A percentile compares a stretch with the other conserved stretches of the same genome.
Conservation (phyloP, 106 monocot genomes). For the Alisma plantagoaquatica region DNA sequence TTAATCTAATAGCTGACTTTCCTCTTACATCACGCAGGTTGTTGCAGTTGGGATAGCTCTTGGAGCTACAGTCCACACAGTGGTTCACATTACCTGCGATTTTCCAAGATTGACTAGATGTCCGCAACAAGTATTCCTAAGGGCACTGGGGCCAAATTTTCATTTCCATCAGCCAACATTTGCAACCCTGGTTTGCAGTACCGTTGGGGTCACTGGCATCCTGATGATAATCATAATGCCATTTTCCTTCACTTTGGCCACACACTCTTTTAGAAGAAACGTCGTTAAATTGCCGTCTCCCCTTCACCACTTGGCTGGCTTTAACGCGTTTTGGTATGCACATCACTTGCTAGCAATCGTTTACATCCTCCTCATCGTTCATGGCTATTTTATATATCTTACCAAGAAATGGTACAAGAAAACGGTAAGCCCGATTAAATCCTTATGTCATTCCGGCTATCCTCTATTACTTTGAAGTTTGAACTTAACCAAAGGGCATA, state of each 20-base stretch:
- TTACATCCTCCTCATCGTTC: conserved; percentile 62
- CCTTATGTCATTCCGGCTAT: background rate
- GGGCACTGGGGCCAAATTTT: conserved; percentile 46
- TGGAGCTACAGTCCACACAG: conserved; percentile 40
- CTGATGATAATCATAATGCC: conserved; percentile 79
- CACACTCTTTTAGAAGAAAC: conserved; percentile 72
- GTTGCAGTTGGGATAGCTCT: conserved; percentile 57
- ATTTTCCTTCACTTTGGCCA: conserved; percentile 81
- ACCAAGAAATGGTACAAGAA: conserved; percentile 83
- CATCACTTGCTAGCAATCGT: conserved; percentile 72
- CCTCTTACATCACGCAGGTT: conserved; percentile 18
- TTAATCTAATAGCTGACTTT: no score
- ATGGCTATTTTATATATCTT: conserved; percentile 78
- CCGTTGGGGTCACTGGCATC: conserved; percentile 66
- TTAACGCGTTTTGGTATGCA: conserved; percentile 98
- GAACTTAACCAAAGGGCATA: background rate
- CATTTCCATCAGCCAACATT: conserved; percentile 76
- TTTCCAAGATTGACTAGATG: conserved; percentile 64
- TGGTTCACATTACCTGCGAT: conserved; percentile 69
- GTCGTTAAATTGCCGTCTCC: conserved; percentile 78
- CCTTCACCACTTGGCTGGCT: conserved; percentile 72
- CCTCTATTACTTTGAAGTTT: background rate
- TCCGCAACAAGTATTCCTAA: conserved; percentile 46
- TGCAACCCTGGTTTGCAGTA: conserved; percentile 30
- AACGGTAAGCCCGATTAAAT: conserved; percentile 64